Conservation (phyloP, 2,329 filamentous ascomycete genomes). For the Capronia coronata region DNA sequence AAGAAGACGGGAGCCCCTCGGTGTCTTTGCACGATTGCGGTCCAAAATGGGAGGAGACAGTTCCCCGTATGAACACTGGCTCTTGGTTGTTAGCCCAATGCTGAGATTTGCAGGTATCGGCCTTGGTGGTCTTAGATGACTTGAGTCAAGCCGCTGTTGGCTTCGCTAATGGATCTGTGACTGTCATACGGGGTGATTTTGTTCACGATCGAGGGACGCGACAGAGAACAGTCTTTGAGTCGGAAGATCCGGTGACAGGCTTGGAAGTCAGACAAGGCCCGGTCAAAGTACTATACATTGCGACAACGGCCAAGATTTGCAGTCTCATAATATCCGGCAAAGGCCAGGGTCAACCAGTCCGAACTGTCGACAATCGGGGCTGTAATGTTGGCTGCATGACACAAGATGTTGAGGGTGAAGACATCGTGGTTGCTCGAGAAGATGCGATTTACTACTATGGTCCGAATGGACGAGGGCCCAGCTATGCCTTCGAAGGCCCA, state of each 20-base stretch:
- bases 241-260: slow-evolving; percentile 90
- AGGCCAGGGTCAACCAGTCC: slow-evolving; percentile 81
- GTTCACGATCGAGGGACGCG: slow-evolving; percentile 92
- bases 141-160: slow-evolving; percentile 89
- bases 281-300: slow-evolving; percentile 77
- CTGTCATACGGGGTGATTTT: slow-evolving; percentile 84
- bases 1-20: slow-evolving; percentile 88
- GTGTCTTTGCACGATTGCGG: slow-evolving; percentile 75
- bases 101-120: slow-evolving; percentile 59
- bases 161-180: slow-evolving; percentile 91
- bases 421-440: slow-evolving; percentile 85
- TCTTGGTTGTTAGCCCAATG: not conserved
- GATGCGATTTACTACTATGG: slow-evolving; percentile 96
- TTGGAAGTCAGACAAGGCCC: slow-evolving; percentile 65
- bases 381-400: slow-evolving; percentile 96
- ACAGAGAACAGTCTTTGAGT: slow-evolving; percentile 92
- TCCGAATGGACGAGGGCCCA: slow-evolving; percentile 73
- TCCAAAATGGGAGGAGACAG: slow-evolving; percentile 84
- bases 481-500: slow-evolving; percentile 82
- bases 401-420: slow-evolving; percentile 68
- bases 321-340: slow-evolving; percentile 80
- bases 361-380: slow-evolving; percentile 80
- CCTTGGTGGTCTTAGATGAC: slow-evolving; percentile 80
- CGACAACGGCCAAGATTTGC: slow-evolving; percentile 80
- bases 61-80: slow-evolving; percentile 62